phyloP scores from a whole-genome alignment of 768 basidiomycete species.

The Russula foetens region DNA sequence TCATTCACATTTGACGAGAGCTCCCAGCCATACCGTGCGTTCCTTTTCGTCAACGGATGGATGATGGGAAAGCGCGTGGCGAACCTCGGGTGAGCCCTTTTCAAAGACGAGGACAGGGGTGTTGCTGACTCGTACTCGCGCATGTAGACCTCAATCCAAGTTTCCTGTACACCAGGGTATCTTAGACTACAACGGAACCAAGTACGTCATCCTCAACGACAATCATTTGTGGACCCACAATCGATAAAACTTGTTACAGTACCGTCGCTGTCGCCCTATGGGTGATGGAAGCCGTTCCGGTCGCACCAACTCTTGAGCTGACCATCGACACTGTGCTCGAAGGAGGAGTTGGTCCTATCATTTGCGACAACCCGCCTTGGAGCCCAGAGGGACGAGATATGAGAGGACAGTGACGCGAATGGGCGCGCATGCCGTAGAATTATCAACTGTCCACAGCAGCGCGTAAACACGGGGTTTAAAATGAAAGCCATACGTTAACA shows the following conservation, averaged over 20 bases:
- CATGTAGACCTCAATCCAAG: constrained; percentile 57
- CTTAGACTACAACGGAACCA: constrained; percentile 59
- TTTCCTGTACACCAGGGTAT: constrained; percentile 85
- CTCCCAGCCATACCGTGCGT: constrained; percentile 60
- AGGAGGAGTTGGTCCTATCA: constrained; percentile 24
- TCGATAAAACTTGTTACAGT: background rate
- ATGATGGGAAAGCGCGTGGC: constrained; percentile 65
- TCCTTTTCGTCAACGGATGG: constrained; percentile 82
- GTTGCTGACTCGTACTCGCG: background rate
- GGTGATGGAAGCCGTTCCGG: constrained; percentile 25
- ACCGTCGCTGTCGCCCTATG: constrained; percentile 27
- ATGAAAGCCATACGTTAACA: background rate
- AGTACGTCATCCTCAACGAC: constrained; percentile 45
- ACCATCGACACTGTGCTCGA: constrained; percentile 25
- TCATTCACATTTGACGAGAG: constrained; percentile 63
- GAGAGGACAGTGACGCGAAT: background rate
- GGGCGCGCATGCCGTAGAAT: background rate
- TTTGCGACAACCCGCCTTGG: constrained; percentile 21
- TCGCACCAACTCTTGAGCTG: constrained; percentile 23
- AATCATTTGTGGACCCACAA: background rate
- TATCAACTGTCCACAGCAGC: background rate
- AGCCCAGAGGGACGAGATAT: constrained; percentile 9
- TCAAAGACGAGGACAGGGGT: background rate
- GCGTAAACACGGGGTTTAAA: background rate
- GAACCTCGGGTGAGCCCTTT: constrained; percentile 25